Base-by-base conservation (phyloP, 805 yeast genomes). In the Myxozyma neotropica region DNA sequence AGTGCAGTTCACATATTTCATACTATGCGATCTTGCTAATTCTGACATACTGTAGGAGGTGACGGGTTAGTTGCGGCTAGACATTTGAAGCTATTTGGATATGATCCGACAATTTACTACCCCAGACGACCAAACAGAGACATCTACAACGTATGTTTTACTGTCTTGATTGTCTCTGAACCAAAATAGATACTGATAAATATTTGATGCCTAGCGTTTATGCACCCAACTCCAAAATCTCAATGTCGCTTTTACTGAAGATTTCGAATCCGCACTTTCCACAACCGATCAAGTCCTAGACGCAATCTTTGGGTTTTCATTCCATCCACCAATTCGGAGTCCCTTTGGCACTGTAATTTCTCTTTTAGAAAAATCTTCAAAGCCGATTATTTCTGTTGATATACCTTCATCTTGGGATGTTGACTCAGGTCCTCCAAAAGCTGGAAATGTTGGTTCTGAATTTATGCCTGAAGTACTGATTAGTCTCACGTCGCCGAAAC, bases 391-490 rank as follows among this genome's bases (percentile, higher is more conserved):
- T 0, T 83, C 95, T 0, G 88, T 94, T 1, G 99, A 94, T 72
- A 83, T 93, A 48, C 99, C 99, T 0, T 88, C 96, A 1, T 96
- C 97, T 0, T 94, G 99, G 99, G 93, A 92, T 70, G 98, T 94
- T 10, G 96, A 94, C 69, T 69, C 80, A 6, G 99, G 99, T 0
- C 96, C 94, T 0, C 73, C 76, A 0, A 68, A 61, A 1, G 74
- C 72, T 1, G 73, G 75, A 10, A 74, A 72, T 0, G 69, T 77
- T 17, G 62, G 71, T 15, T 75, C 73, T 19, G 72, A 71, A 26
- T 80, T 88, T 57, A 77, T 77, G 26, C 96, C 97, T 0, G 73
- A 80, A 4, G 83, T 84, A 65, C 77, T 94, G 49, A 85, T 94
- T 8, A 87, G 96, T 52, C 76, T 94, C 50, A 92, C 98, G 0